Conservation (phyloP, 225 moss, liverwort and hornwort species). For the Asterella californica region DNA sequence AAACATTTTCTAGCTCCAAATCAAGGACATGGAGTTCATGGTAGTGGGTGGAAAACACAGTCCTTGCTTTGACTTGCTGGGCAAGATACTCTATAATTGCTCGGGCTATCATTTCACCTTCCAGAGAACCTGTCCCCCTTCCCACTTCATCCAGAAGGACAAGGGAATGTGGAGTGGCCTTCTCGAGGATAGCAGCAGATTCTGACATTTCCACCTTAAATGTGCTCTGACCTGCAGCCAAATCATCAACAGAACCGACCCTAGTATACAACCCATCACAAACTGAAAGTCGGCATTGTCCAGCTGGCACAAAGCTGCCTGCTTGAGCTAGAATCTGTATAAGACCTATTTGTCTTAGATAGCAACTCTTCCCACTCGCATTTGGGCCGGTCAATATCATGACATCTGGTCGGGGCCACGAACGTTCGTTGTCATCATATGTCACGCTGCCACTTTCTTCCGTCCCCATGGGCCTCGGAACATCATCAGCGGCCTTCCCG, state of each 20-base stretch:
- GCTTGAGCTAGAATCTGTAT: conserved; percentile 63
- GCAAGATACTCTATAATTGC: conserved; percentile 71
- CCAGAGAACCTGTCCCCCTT: conserved; percentile 63
- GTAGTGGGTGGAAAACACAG: conserved; percentile 67
- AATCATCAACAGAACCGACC: conserved; percentile 70
- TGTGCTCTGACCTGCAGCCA: conserved; percentile 72
- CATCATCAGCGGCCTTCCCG: neutral
- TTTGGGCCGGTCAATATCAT: conserved; percentile 71
- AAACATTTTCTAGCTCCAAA: conserved; percentile 52
- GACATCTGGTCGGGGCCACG: conserved; percentile 68
- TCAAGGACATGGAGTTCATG: conserved; percentile 64
- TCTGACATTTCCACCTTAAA: conserved; percentile 69
- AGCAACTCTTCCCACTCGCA: conserved; percentile 76
- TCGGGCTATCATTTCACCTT: conserved; percentile 60
- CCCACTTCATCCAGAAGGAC: conserved; percentile 71
- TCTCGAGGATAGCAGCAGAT: conserved; percentile 58
- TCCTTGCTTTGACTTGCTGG: conserved; percentile 58
- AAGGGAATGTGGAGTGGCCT: conserved; percentile 61
- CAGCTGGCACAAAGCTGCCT: conserved; percentile 67
- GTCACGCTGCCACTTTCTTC: conserved; percentile 29
- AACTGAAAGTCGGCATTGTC: conserved; percentile 48
- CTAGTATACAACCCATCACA: conserved; percentile 63
- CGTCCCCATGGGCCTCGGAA: neutral
- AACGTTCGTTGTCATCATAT: conserved; percentile 40
- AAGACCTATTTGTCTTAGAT: conserved; percentile 63